Percentiles rank a stretch among this genome's conserved stretches.
These are phyloP conservation scores for Phoenix dactylifera DNA, from an alignment of 176 grass and related monocot genomes.

Conservation along the genomic window DNA sequence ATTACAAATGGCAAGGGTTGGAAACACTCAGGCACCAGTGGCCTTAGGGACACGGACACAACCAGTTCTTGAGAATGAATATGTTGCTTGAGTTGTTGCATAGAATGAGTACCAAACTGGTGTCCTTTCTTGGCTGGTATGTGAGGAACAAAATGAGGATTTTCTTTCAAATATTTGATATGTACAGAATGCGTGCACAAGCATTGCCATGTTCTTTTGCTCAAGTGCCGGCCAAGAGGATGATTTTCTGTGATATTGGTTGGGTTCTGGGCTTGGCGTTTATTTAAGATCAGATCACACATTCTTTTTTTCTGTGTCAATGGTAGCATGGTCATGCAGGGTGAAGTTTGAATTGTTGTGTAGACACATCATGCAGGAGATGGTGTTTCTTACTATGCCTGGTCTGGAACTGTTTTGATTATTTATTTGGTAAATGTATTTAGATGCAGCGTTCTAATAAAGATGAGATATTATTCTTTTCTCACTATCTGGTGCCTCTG, in stretches of 20 bases:
- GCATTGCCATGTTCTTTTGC: conserved; percentile 17
- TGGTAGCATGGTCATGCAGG: conserved; percentile 19
- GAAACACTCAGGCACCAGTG: conserved; percentile 50
- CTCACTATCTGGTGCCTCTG: background rate
- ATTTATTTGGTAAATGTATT: conserved; percentile 52
- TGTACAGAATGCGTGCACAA: conserved; percentile 10
- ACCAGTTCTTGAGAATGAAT: conserved; percentile 74
- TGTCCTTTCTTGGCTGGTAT: background rate
- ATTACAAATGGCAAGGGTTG: conserved; percentile 60
- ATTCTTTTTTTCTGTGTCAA: conserved; percentile 34
- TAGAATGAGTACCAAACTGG: background rate
- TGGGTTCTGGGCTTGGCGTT: conserved; percentile 12
- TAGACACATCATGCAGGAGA: conserved; percentile 22
- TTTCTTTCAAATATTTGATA: conserved; percentile 4
- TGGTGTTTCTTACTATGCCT: conserved; percentile 13
- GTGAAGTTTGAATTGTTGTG: conserved; percentile 22
- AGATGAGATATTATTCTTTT: conserved; percentile 51
- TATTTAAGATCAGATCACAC: conserved; percentile 6
- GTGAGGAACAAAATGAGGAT: background rate
- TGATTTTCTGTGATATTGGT: background rate
- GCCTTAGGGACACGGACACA: conserved; percentile 50
- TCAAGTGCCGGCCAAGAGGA: conserved; percentile 6
- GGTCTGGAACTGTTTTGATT: conserved; percentile 21
- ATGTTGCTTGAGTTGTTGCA: conserved; percentile 18
- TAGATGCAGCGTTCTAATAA: conserved; percentile 51